These are phyloP conservation scores for Neurospora sp. DNA, from an alignment of 495 filamentous ascomycete species.

Conservation along the genomic window DNA sequence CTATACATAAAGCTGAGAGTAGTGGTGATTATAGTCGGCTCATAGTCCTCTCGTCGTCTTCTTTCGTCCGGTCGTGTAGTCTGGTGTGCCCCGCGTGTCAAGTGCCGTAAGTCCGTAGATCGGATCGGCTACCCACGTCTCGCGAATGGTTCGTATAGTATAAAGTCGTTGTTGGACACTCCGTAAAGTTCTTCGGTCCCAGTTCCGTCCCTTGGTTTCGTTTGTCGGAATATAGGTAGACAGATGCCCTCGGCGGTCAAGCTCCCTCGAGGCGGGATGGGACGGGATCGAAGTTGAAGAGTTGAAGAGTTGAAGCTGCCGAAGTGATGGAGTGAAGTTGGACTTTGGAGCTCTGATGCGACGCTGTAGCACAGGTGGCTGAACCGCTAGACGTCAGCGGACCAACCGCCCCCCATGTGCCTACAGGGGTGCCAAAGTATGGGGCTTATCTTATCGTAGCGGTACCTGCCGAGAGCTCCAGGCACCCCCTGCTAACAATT, in stretches of 20 bases:
- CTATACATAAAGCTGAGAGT: background rate
- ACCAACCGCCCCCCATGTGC: background rate
- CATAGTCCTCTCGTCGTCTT: background rate
- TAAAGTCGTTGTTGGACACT: background rate
- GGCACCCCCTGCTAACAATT: background rate
- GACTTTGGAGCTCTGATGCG: background rate
- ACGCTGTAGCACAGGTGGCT: background rate
- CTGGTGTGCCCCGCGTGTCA: background rate
- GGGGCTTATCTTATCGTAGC: constrained; percentile 5
- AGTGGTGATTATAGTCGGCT: background rate
- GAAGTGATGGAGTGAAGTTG: background rate
- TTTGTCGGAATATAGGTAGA: background rate
- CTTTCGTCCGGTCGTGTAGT: background rate
- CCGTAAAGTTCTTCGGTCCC: background rate
- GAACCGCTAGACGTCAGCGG: background rate
- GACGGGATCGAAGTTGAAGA: background rate
- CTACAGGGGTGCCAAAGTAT: background rate
- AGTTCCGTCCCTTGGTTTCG: background rate
- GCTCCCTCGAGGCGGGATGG: background rate
- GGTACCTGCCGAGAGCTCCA: background rate
- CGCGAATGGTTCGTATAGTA: background rate
- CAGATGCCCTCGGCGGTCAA: background rate
- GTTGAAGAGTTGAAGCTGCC: background rate
- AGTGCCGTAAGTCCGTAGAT: background rate
- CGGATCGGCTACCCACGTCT: background rate